Conservation (phyloP, 1,139 yeast species). For the Geotrichum citri-aurantii region DNA sequence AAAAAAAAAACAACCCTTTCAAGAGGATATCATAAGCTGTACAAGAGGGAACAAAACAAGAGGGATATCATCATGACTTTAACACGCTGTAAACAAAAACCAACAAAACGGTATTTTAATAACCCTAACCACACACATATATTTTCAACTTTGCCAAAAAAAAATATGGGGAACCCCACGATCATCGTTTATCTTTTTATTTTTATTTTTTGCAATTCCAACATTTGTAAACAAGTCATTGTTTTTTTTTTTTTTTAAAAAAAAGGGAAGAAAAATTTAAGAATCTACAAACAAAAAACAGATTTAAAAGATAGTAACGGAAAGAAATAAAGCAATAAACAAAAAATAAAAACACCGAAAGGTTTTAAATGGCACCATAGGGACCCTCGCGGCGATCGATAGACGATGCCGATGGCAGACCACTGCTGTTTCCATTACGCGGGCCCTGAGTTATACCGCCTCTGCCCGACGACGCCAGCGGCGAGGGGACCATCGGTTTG, state of each 20-base stretch:
- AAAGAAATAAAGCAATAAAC: neutral
- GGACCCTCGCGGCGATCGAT: slow-evolving; percentile 2
- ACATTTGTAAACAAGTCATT: too few species aligned
- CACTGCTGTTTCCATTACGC: neutral
- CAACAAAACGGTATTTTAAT: neutral
- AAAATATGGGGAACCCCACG: too few species aligned
- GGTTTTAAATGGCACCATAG: slow-evolving; percentile 1
- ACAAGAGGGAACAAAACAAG: neutral
- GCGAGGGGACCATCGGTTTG: neutral
- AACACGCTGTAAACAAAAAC: neutral
- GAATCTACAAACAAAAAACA: too few species aligned
- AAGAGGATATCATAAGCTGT: neutral
- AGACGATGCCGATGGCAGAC: neutral
- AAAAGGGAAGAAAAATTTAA: too few species aligned
- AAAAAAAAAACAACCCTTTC: neutral
- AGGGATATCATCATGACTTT: neutral
- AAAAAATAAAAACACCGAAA: neutral
- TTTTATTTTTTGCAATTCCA: too few species aligned
- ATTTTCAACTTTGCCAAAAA: too few species aligned
- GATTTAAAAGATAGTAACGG: too few species aligned
- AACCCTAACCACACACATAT: neutral
- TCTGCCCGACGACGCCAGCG: neutral
- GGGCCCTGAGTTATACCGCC: neutral
- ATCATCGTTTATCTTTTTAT: too few species aligned
- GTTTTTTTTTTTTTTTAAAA: too few species aligned